A percentile compares a stretch with the other conserved stretches of the same genome.
Evolutionary conservation across 192 early-diverging fungal species (phyloP).

Genomic region (Rhizophagus sp.): DNA sequence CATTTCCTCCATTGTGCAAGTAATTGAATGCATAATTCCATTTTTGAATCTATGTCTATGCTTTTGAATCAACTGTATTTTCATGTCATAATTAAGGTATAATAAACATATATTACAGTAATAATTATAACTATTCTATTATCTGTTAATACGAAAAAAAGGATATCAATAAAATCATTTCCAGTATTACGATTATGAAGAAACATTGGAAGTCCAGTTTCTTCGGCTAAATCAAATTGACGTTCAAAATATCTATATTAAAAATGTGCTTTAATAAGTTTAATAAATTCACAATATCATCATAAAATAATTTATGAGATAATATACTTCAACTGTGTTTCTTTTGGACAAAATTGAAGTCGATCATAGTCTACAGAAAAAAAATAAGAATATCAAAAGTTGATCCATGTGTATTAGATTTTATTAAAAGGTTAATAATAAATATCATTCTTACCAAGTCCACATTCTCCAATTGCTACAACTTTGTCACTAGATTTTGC

Average conservation of each 20-base stretch:
- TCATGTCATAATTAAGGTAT: constrained; percentile 1
- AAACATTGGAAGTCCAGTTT: constrained; percentile 85
- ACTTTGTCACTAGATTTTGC: constrained; percentile 53
- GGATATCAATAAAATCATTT: constrained; percentile 69
- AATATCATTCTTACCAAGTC: constrained; percentile 54
- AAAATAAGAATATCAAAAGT: not conserved
- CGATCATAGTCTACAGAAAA: constrained; percentile 83
- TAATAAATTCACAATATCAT: no score
- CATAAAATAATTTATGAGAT: no score
- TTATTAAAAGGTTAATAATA: not conserved
- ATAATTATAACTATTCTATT: no score
- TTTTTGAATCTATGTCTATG: constrained; percentile 61
- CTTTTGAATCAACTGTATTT: constrained; percentile 46
- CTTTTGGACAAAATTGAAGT: constrained; percentile 76
- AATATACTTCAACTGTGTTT: constrained; percentile 61
- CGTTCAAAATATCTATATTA: constrained; percentile 63
- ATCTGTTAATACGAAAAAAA: constrained; percentile 22
- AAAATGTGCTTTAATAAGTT: not conserved
- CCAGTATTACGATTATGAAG: constrained; percentile 87
- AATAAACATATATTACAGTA: no score
- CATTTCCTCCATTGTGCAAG: constrained; percentile 70
- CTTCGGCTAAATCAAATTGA: constrained; percentile 79
- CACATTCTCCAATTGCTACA: constrained; percentile 94
- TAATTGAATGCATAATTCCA: constrained; percentile 93
- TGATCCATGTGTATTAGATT: not conserved